Base-by-base conservation (phyloP, 805 yeast genomes). In the Ogataea kodamae region DNA sequence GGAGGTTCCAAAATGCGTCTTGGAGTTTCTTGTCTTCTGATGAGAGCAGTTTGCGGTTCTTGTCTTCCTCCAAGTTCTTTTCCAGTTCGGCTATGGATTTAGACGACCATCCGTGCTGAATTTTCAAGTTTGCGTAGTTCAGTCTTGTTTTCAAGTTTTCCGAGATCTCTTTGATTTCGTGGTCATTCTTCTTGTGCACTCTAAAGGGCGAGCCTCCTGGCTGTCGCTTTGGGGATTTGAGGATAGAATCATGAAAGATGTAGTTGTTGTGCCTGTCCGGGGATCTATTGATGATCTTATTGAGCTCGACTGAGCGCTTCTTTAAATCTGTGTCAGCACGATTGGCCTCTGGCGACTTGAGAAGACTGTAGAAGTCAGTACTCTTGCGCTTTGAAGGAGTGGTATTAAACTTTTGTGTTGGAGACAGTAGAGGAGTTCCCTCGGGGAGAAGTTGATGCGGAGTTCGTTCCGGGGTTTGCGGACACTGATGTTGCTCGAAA, bases 21-120 rank as follows among this genome's bases (percentile, higher is more conserved):
- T 49, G 44, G 28, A 39, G 30, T 18, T 52, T 25, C 26, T 37
- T 33, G 25, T 45, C 40, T 30, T 38, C 28, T n/a, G 33, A 28
- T 5, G 42, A 26, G 27, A 42, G 28, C 32, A 35, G 11, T 34
- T 40, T 26, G 26, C 42, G 23, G 24, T 49, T 31, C 32, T 45
- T 33, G 25, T 50, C 48, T 12, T 39, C 43, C 17, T 46, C 50
- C 9, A 57, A 35, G 13, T 50, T 50, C 26, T 54, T 42, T 30
- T 52, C 59, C 10, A 57, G 40, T 33, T 59, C 62, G 5, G 40
- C 43, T 10, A 59, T 51, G 6, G 57, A 48, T 25, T 49, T 49
- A 14, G 45, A 41, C 6, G 56, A 53, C 61, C 62, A 58, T 3
- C 65, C 65, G 39, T 62, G 54, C 39, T 61, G 62, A 13, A 61